Evolutionary conservation across 768 basidiomycete species (phyloP).

Genomic region (Tylopilus plumbeoviolaceoides): DNA sequence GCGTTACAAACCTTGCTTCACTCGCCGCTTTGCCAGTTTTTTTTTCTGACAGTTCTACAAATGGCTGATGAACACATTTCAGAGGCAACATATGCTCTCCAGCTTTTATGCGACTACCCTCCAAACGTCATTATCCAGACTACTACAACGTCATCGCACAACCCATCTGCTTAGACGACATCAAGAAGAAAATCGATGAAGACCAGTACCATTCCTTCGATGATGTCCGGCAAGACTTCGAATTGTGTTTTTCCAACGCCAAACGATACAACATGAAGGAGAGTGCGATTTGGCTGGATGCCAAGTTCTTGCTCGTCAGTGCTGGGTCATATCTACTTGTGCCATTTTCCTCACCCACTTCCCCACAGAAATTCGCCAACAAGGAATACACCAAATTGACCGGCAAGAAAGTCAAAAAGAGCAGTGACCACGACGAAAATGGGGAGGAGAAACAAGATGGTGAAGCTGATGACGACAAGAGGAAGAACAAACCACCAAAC

Average conservation of each 20-base stretch:
- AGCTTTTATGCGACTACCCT: conserved; percentile 66
- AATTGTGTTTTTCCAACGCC: conserved; percentile 76
- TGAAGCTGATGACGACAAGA: conserved; percentile 44
- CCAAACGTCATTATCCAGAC: conserved; percentile 75
- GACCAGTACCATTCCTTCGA: conserved; percentile 59
- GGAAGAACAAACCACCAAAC: conserved; percentile 53
- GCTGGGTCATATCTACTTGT: neutral
- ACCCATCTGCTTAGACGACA: conserved; percentile 86
- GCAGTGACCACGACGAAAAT: conserved; percentile 36
- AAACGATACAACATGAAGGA: conserved; percentile 80
- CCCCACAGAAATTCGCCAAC: conserved; percentile 41
- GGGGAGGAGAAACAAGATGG: conserved; percentile 40
- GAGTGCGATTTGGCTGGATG: conserved; percentile 75
- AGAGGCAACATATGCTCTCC: conserved; percentile 63
- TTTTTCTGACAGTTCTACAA: conserved; percentile 38
- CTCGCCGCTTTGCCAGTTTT: conserved; percentile 37
- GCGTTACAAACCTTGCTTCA: conserved; percentile 48
- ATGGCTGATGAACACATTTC: conserved; percentile 27
- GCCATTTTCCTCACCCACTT: conserved; percentile 1
- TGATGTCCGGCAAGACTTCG: conserved; percentile 66
- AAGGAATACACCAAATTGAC: conserved; percentile 46
- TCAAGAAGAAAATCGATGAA: conserved; percentile 72
- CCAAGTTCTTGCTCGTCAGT: conserved; percentile 76
- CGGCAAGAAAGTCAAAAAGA: conserved; percentile 39
- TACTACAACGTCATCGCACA: conserved; percentile 78